Conservation (phyloP, 352 stramenopile genomes). For the Pythium grandisporangium region DNA sequence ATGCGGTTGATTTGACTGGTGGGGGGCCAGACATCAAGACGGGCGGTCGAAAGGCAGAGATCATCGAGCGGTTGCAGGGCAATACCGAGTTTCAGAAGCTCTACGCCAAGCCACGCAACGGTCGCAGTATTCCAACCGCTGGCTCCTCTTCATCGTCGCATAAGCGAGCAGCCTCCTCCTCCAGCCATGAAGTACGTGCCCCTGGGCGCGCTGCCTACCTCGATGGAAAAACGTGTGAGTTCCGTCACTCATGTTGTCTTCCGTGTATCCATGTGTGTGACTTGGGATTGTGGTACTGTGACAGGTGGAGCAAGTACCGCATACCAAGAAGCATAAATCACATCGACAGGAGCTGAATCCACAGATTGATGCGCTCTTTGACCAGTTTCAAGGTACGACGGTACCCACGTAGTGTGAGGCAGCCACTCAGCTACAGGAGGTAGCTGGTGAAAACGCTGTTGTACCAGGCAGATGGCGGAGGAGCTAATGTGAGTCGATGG, state of each 20-base stretch:
- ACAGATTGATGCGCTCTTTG: slow-evolving; percentile 47
- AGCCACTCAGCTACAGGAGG: not conserved
- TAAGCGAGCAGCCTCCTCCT: slow-evolving; percentile 15
- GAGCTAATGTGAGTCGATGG: not conserved
- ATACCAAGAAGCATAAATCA: slow-evolving; percentile 49
- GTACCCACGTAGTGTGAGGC: not conserved
- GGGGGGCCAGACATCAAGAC: slow-evolving; percentile 46
- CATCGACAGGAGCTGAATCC: slow-evolving; percentile 19
- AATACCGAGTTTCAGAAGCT: slow-evolving; percentile 35
- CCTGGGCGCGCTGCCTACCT: not conserved
- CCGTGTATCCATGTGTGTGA: too few relatives aligned
- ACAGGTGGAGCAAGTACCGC: slow-evolving; percentile 5
- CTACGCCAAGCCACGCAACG: slow-evolving; percentile 1
- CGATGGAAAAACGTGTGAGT: not conserved
- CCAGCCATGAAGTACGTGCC: slow-evolving; percentile 17
- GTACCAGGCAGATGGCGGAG: too few relatives aligned
- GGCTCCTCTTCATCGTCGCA: too few relatives aligned
- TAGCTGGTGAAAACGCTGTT: too few relatives aligned
- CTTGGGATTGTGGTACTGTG: too few relatives aligned
- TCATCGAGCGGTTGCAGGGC: slow-evolving; percentile 63
- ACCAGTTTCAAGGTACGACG: slow-evolving; percentile 44
- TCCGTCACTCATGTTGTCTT: too few relatives aligned
- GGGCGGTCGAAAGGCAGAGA: slow-evolving; percentile 63
- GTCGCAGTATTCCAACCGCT: too few relatives aligned
- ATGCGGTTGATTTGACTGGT: too few relatives aligned